A percentile compares a stretch with the other conserved stretches of the same genome.
phyloP scores from a whole-genome alignment of 345 rosid genomes.

The Pelargonium nanum region DNA sequence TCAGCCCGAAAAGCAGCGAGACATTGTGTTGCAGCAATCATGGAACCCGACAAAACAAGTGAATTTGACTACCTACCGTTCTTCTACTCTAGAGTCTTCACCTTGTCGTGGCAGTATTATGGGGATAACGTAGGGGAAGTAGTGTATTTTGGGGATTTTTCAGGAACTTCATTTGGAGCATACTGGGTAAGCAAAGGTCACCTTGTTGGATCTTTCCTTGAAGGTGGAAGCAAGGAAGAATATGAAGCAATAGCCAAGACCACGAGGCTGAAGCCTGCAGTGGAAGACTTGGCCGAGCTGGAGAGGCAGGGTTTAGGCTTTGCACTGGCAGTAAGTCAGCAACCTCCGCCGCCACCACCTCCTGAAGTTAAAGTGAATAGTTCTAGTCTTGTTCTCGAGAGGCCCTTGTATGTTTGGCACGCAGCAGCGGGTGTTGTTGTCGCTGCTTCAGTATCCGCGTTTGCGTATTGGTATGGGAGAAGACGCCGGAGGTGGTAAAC shows the following conservation, averaged over 20 bases:
- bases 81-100: slow-evolving; percentile 83
- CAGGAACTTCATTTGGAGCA: slow-evolving; percentile 61
- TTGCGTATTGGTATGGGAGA: slow-evolving; percentile 87
- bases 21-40: slow-evolving; percentile 63
- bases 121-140: slow-evolving; percentile 79
- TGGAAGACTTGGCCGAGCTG: slow-evolving; percentile 45
- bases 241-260: slow-evolving; percentile 71
- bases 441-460: slow-evolving; percentile 76
- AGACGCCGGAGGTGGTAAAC: slow-evolving; percentile 76
- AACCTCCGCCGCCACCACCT: slow-evolving; percentile 20
- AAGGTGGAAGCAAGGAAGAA: slow-evolving; percentile 90
- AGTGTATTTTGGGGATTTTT: slow-evolving; percentile 77
- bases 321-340: slow-evolving; percentile 43
- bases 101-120: slow-evolving; percentile 89
- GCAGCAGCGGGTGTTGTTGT: slow-evolving; percentile 63
- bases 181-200: slow-evolving; percentile 80
- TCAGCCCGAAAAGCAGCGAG: slow-evolving; percentile 76
- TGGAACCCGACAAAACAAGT: slow-evolving; percentile 59
- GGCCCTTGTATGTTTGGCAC: slow-evolving; percentile 45
- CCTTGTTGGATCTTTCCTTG: slow-evolving; percentile 84
- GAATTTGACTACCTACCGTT: slow-evolving; percentile 82
- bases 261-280: slow-evolving; percentile 50
- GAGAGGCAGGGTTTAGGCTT: slow-evolving; percentile 57
- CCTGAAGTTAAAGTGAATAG: slow-evolving; percentile 8
- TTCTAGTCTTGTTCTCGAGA: slow-evolving; percentile 37